Base-by-base conservation (phyloP, 768 basidiomycete genomes). In the Cystobasidium onofrii region DNA sequence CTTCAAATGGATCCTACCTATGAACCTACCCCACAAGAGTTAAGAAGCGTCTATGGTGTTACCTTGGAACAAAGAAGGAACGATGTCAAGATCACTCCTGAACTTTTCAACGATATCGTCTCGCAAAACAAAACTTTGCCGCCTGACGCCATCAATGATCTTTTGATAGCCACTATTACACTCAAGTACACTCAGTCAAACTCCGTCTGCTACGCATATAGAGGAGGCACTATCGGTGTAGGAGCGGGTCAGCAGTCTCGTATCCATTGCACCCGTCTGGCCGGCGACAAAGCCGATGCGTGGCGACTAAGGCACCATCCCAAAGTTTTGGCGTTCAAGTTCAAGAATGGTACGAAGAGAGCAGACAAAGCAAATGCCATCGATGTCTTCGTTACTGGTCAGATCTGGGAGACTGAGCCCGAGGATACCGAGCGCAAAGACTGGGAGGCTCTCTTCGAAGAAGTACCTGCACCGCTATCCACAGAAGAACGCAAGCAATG, bases 241-340 rank as follows among this genome's bases (percentile, higher is more conserved):
- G 96, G 96, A 39, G 96, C 96, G 0, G 96, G 95, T 15, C 96
- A 98, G 80, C 96, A 98, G 81, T 98, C 95, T 3, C 90, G 96
- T 46, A 99, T 99, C 80, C 96, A 99, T 84, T 99, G 96, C 83
- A 99, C 96, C 18, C 90, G 96, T 34, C 88, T 99, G 55, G 96
- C 96, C 1, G 96, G 96, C 1, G 87, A 88, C 64, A 98, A 99
- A 83, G 93, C 95, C n/a, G 96, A 99, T 83, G 86, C 92, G 76
- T 99, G 96, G 96, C 98, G 96, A 95, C 85, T 98, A 70, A 89
- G 96, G 15, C 93, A 98, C 84, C 93, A 98, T 83, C 89, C 94
- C 0, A 88, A 90, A 57, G 95, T 96, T 54, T 88, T 97, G 75
- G 84, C 86, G 1, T 87, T 99, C 27, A 91, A 95, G 1, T 99